Conservation (phyloP, 768 basidiomycete genomes). For the Agaricus subrufescens region DNA sequence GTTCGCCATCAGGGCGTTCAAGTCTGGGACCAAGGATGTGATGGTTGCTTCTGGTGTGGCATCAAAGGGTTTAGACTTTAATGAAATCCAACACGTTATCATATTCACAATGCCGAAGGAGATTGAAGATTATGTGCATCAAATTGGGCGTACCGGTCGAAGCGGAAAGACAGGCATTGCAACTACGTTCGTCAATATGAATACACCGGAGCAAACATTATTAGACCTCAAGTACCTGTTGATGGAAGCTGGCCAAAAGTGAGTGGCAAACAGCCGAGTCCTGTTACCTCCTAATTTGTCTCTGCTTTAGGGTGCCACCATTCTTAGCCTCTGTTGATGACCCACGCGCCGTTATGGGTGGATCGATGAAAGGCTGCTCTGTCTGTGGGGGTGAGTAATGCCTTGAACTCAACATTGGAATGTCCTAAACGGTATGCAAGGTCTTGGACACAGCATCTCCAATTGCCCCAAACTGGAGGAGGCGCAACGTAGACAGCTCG, state of each 20-base stretch:
- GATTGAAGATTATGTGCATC: conserved; percentile 99
- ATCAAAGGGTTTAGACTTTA: conserved; percentile 97
- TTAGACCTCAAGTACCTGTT: conserved; percentile 95
- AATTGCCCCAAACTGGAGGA: conserved; percentile 98
- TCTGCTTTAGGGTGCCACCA: conserved; percentile 73
- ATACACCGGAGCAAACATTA: conserved; percentile 92
- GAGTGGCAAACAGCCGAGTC: conserved; percentile 16
- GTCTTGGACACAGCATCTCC: conserved; percentile 89
- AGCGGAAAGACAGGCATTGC: conserved; percentile 98
- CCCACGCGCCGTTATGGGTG: conserved; percentile 76
- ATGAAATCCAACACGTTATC: conserved; percentile 98
- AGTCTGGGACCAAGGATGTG: conserved; percentile 94
- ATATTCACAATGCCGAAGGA: conserved; percentile 99
- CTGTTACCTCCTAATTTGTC: conserved; percentile 4
- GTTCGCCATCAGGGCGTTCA: conserved; percentile 98
- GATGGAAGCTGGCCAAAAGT: conserved; percentile 98
- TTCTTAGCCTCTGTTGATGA: conserved; percentile 90
- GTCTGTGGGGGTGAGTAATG: conserved; percentile 81
- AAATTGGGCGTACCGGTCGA: conserved; percentile 96
- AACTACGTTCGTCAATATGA: conserved; percentile 98
- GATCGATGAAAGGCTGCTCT: conserved; percentile 80
- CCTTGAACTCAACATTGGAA: neutral
- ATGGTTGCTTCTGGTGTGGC: conserved; percentile 99
- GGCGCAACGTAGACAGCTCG: conserved; percentile 84
- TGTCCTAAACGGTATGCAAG: conserved; percentile 28